Evolutionary conservation across 2,329 filamentous ascomycete genomes (phyloP), one percentile per base, ranked within the genome.

Genomic region (Aschersonia sp.): DNA sequence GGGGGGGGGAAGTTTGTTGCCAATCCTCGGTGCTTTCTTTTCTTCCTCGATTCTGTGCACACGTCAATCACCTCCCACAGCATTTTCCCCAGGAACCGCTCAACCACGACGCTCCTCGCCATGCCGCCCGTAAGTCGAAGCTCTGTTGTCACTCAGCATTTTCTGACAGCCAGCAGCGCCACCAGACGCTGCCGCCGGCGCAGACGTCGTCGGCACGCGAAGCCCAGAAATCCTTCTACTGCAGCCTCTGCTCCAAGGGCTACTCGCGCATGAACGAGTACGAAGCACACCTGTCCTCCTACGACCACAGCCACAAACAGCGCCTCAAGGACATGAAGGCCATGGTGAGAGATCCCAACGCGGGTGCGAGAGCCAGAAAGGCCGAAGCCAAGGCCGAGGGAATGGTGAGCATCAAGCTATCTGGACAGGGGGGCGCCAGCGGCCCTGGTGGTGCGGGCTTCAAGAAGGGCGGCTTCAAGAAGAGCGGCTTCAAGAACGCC

Each of bases 221-320:
- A 58, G 85, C 86, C 12, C 73, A 86, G 45, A 84, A 81, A 58
- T 80, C 85, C 35, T 92, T 94, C 68, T 88, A 85, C 68, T 94
- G 83, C 70, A 78, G 81, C 41, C 78, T 97, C 47, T 97, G 92
- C 70, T 81, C 84, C 53, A 97, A 97, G 68, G 90, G 89, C 57
- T 98, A 97, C 67, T 81, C 83, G 2, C 87, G 92, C 48, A 90
- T 94, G 75, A 90, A 94, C 61, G 90, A 97, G 63, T 96, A 94
- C 63, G 90, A 97, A 65, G 84, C 89, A 6, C 92, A 98, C 63
- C 85, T 96, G 49, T 81, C 81, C 53, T 92, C 85, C 58, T 97
- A 97, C 65, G 92, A 97, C 61, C 92, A 98, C 67, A 85, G 86
- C 57, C 92, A 98, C 66, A 89, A 88, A 63, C 88, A 94, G 68